Percentiles rank a stretch among this genome's conserved stretches.
Conservation (phyloP, 495 filamentous ascomycete genomes). For the Mycothermus thermophilus region DNA sequence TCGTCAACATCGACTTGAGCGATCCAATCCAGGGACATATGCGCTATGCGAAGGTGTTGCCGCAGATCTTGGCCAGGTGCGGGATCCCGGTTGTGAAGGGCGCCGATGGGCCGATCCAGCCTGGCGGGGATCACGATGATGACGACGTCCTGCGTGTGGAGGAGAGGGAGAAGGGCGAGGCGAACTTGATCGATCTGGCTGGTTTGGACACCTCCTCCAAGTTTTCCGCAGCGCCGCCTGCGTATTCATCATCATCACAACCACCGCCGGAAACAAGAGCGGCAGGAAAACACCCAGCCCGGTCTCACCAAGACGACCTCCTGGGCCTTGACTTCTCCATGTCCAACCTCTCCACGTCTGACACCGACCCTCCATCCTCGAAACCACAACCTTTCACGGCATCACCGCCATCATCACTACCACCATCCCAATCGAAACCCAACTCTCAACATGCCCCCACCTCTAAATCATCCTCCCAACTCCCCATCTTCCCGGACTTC, state of each 20-base stretch:
- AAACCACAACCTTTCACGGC: not conserved
- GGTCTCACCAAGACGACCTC: slow-evolving; percentile 2
- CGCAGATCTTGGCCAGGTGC: slow-evolving; percentile 50
- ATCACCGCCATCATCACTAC: too few relatives aligned
- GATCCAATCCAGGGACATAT: slow-evolving; percentile 59
- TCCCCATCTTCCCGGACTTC: too few relatives aligned
- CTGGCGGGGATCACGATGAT: too few relatives aligned
- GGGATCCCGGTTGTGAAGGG: slow-evolving; percentile 52
- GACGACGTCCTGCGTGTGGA: slow-evolving; percentile 32
- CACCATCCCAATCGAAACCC: too few relatives aligned
- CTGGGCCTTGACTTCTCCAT: slow-evolving; percentile 1
- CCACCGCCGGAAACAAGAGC: slow-evolving; percentile 10
- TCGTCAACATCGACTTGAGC: slow-evolving; percentile 67
- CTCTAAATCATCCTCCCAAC: too few relatives aligned
- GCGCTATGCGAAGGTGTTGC: slow-evolving; percentile 54
- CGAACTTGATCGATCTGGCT: slow-evolving; percentile 36
- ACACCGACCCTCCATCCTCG: not conserved
- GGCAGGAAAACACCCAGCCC: slow-evolving; percentile 7
- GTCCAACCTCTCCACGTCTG: not conserved
- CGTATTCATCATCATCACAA: slow-evolving; percentile 3
- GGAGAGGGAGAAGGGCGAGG: slow-evolving; percentile 17
- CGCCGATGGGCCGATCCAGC: slow-evolving; percentile 35
- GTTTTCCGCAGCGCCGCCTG: not conserved
- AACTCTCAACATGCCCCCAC: too few relatives aligned
- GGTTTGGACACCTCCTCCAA: slow-evolving; percentile 17